Evolutionary conservation across 176 grass and related monocot species (phyloP), one percentile per base, ranked within the genome.

Genomic region (Areca catechu): DNA sequence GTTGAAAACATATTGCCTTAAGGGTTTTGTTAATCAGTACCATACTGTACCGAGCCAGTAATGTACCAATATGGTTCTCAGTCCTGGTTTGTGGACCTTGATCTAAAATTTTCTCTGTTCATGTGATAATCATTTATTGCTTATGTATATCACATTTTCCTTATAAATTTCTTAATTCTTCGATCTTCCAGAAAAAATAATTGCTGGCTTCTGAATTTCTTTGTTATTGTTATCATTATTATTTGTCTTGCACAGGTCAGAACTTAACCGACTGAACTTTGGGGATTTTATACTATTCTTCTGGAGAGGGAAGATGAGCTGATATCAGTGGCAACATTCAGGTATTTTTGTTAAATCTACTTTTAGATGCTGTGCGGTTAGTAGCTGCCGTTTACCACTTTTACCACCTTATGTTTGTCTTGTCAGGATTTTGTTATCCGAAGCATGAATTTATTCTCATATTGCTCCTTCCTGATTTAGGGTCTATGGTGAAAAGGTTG

Each of bases 271-370:
- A n/a, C 48, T 93, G 60, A 83, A 93, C 62, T 87, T 81, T 71
- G 79, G 75, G 88, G 88, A 63, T 93, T 93, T 51, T 93, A 93
- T 53, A 76, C 70, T 4, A 87, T 87, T 43, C 61, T 86, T 60
- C 71, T 93, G 19, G 66, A 93, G 50, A 87, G 83, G 34, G 83
- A 70, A 30, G 83, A 79, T 74, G 83, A 93, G 54, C 15, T 75
- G 55, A 53, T 93, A 71, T 76, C 73, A 65, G 83, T 75, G 3
- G 83, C 83, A 62, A 81, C 88, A 50, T 71, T 93, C 63, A 93
- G 83, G 88, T 93, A 80, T n/a, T 55, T 59, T 37, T 72, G 19
- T 56, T 61, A 15, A 49, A 58, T 74, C 53, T 47, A 53, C 9
- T 43, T 43, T 43, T 43, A 12, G 10, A 43, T 43, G 9, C 34